phyloP scores from a whole-genome alignment of 805 yeast genomes.

The Lachancea cidri region DNA sequence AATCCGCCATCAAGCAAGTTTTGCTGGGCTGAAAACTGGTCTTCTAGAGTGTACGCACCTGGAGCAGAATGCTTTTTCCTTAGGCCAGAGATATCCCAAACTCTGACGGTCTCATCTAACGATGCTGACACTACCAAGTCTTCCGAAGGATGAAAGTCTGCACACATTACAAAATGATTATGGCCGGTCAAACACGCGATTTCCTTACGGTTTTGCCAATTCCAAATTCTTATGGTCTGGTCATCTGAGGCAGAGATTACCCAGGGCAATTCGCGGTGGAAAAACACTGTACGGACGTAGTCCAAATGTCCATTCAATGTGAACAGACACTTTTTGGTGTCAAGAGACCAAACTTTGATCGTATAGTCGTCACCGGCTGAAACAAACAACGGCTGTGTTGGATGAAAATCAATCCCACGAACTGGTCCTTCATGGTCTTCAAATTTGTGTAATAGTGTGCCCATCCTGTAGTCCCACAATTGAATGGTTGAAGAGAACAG shows the following conservation, averaged over 20 bases:
- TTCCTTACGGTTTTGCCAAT: slow-evolving; percentile 98
- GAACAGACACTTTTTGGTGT: slow-evolving; percentile 85
- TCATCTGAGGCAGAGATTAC: slow-evolving; percentile 93
- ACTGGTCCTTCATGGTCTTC: slow-evolving; percentile 99
- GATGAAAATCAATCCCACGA: slow-evolving; percentile 92
- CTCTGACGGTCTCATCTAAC: slow-evolving; percentile 96
- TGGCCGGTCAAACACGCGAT: slow-evolving; percentile 97
- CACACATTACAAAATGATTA: slow-evolving; percentile 97
- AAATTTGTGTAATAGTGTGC: slow-evolving; percentile 89
- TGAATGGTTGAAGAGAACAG: slow-evolving; percentile 97
- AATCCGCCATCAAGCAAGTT: slow-evolving; percentile 87
- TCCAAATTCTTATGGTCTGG: slow-evolving; percentile 98
- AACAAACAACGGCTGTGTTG: slow-evolving; percentile 94
- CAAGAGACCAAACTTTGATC: slow-evolving; percentile 93
- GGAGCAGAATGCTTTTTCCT: slow-evolving; percentile 94
- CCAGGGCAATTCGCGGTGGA: slow-evolving; percentile 97
- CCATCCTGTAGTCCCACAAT: slow-evolving; percentile 99
- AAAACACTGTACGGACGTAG: slow-evolving; percentile 87
- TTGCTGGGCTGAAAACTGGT: slow-evolving; percentile 44
- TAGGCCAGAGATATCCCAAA: slow-evolving; percentile 96
- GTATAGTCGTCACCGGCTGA: slow-evolving; percentile 98
- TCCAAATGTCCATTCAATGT: slow-evolving; percentile 92
- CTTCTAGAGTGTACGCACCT: slow-evolving; percentile 42
- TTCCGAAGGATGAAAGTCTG: slow-evolving; percentile 94
- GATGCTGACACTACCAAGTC: slow-evolving; percentile 94